Evolutionary conservation across 1,284 basidiomycete species (phyloP), one percentile per base, ranked within the genome.

Genomic region (Sutorius eximius): DNA sequence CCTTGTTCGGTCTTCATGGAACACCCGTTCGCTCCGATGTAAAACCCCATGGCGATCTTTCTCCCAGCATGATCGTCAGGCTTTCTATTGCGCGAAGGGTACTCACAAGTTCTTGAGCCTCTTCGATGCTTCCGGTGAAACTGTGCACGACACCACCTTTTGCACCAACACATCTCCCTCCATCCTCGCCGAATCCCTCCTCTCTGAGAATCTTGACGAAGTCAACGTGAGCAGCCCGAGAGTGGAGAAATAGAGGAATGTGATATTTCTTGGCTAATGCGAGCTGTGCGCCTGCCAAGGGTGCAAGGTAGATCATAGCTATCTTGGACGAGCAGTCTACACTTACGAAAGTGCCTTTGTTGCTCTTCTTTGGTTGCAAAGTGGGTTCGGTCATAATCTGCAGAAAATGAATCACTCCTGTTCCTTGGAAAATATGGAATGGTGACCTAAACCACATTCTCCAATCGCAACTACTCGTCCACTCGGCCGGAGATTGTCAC

Each of bases 171-270:
- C 66, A 72, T 37, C 62, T 71, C 1, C 86, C 86, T 20, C 85
- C 82, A 52, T 85, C 73, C 56, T 79, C 77, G 16, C 78, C 78
- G 55, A 87, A 85, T 0, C 85, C 84, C 66, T 86, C 85, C 62
- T 86, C 84, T 30, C 73, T 73, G 18, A 91, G 76, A 16, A 94
- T 88, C 2, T 72, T 67, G 33, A 92, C 85, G 58, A 91, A 80
- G 64, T 95, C 93, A 1, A 67, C 61, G 63, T 92, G 89, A 0
- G 89, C 84, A 24, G 88, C 82, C 27, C 93, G 82, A 9, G 87
- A 93, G 69, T 96, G 94, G 4, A 96, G 77, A 71, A 95, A 96
- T 7, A 96, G 70, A 0, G 93, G 93, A 5, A 95, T 78, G 60
- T 82, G 76, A 64, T 86, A 81, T 63, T 85, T 85, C 62, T 86